These are phyloP conservation scores for Urtica urens DNA, from an alignment of 306 rosid species.

Conservation along the genomic window DNA sequence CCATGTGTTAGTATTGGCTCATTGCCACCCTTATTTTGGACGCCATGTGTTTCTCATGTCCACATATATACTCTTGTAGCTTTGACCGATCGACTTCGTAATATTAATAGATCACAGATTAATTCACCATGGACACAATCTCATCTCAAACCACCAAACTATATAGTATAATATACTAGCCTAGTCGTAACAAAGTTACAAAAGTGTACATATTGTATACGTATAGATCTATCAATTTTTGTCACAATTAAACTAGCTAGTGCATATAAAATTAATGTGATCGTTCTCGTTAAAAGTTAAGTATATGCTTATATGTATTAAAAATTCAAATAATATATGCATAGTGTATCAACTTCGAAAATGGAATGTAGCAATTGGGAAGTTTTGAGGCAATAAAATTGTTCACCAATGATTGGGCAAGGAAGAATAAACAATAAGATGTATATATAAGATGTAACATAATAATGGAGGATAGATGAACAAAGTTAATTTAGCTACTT, in stretches of 20 bases:
- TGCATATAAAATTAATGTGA: too few species aligned
- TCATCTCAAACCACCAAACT: not conserved
- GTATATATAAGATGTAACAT: not conserved
- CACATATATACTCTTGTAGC: slow-evolving; percentile 1
- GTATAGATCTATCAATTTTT: not conserved
- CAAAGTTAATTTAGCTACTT: not conserved
- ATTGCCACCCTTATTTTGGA: slow-evolving; percentile 11
- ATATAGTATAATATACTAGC: not conserved
- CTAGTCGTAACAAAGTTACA: not conserved
- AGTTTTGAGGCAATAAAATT: slow-evolving; percentile 2
- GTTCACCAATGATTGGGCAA: not conserved
- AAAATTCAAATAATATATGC: not conserved
- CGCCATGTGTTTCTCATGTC: slow-evolving; percentile 19
- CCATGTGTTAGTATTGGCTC: slow-evolving; percentile 9
- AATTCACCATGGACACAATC: not conserved
- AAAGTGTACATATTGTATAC: not conserved
- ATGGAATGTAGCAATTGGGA: not conserved
- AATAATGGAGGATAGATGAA: not conserved
- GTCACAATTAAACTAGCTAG: too few species aligned
- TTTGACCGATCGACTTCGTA: not conserved
- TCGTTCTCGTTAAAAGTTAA: too few species aligned
- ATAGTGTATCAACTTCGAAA: not conserved
- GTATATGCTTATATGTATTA: not conserved
- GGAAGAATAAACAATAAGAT: not conserved
- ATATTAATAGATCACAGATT: not conserved